Evolutionary conservation across 306 rosid species (phyloP).

Genomic region (Vicia faba): DNA sequence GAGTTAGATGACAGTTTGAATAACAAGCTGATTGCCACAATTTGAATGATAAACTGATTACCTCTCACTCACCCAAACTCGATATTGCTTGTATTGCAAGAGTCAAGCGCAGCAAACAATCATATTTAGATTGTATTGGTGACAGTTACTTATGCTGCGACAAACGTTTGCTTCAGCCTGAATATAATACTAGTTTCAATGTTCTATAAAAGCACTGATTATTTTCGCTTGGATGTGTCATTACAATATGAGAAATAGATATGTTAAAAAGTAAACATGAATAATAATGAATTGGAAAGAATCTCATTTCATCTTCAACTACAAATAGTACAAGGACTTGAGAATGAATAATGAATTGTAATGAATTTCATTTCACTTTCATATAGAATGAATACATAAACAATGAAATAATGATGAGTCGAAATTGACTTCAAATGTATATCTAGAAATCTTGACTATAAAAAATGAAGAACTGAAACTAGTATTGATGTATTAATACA

Average conservation of each 20-base stretch:
- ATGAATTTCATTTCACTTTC: constrained; percentile 39
- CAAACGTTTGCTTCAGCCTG: too few species aligned
- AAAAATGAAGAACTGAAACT: constrained; percentile 36
- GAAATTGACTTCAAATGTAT: constrained; percentile 47
- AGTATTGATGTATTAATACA: constrained; percentile 48
- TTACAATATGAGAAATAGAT: not conserved
- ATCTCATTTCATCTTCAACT: constrained; percentile 35
- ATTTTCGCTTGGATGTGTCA: not conserved
- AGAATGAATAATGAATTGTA: not conserved
- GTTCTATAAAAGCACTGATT: not conserved
- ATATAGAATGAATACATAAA: constrained; percentile 55
- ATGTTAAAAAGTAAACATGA: not conserved
- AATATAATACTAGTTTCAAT: not conserved
- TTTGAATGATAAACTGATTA: too few species aligned
- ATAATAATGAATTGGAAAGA: constrained; percentile 11
- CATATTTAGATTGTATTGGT: too few species aligned
- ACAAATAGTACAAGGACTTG: not conserved
- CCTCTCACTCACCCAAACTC: too few species aligned
- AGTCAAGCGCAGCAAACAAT: too few species aligned
- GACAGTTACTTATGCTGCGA: too few species aligned
- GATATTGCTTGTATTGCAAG: too few species aligned
- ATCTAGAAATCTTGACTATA: constrained; percentile 37
- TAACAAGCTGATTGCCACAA: too few species aligned
- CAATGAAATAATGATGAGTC: constrained; percentile 63
- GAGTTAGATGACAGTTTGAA: too few species aligned